Conservation (phyloP, 345 rosid species). For the Hibiscus mutabilis region DNA sequence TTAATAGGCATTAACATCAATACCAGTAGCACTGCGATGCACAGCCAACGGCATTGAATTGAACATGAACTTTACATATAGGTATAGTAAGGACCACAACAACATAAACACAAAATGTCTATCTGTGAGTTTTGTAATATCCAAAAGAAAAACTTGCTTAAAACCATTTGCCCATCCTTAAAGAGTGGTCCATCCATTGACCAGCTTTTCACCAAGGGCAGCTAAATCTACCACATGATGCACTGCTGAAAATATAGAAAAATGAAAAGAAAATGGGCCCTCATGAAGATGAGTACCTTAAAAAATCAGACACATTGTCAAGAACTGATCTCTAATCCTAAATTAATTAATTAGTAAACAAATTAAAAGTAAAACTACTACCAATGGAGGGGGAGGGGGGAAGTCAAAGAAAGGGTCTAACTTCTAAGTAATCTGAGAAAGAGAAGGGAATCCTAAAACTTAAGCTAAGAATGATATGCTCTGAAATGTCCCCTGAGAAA, state of each 20-base stretch:
- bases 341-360: background rate
- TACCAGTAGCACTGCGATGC: background rate
- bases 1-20: background rate
- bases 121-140: background rate
- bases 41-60: background rate
- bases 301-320: constrained; percentile 1
- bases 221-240: constrained; percentile 9
- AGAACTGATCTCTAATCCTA: background rate
- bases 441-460: background rate
- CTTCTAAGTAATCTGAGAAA: background rate
- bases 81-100: background rate
- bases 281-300: background rate
- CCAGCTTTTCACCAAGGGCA: constrained; percentile 2
- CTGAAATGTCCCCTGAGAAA: background rate
- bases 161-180: background rate
- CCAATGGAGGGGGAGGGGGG: background rate
- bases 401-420: background rate
- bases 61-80: background rate
- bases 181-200: constrained; percentile 18
- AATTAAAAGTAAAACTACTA: background rate
- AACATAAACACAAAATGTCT: background rate
- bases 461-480: background rate
- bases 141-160: background rate
- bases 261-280: constrained; percentile 6
- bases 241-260: constrained; percentile 3